Conservation (phyloP, 352 stramenopile genomes). For the Phytophthora quininea region DNA sequence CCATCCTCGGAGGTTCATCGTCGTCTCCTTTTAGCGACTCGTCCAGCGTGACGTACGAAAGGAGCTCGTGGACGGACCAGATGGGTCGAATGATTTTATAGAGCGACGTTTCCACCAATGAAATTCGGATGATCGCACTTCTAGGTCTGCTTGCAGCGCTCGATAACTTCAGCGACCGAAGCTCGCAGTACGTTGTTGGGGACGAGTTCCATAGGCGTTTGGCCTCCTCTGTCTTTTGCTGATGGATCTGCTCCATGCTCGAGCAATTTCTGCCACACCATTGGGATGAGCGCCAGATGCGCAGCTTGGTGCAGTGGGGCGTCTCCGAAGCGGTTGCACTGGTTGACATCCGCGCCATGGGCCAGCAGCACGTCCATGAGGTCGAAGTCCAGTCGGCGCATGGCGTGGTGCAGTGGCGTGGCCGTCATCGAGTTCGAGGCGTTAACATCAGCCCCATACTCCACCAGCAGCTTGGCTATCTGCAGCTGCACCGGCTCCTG, state of each 20-base stretch:
- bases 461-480: conserved; percentile 32
- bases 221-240: conserved; percentile 23
- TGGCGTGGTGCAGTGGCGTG: conserved; percentile 35
- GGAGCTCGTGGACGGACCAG: neutral
- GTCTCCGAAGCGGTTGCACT: conserved; percentile 39
- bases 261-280: conserved; percentile 39
- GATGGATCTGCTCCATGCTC: conserved; percentile 26
- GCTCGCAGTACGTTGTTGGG: conserved; percentile 32
- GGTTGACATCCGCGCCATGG: conserved; percentile 36
- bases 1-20: conserved; percentile 26
- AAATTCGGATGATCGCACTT: neutral
- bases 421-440: conserved; percentile 22
- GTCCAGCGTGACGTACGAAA: neutral
- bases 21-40: conserved; percentile 10
- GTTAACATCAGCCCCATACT: conserved; percentile 35
- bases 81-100: neutral
- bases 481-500: conserved; percentile 25
- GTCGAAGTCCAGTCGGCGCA: conserved; percentile 38
- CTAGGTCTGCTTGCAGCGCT: neutral
- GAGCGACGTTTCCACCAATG: conserved; percentile 1
- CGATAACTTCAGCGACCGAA: conserved; percentile 26
- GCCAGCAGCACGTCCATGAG: conserved; percentile 38
- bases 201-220: conserved; percentile 41
- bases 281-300: conserved; percentile 29
- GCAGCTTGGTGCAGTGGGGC: conserved; percentile 39